Conservation (phyloP, 2,329 filamentous ascomycete species). For the Venturia carpophila region DNA sequence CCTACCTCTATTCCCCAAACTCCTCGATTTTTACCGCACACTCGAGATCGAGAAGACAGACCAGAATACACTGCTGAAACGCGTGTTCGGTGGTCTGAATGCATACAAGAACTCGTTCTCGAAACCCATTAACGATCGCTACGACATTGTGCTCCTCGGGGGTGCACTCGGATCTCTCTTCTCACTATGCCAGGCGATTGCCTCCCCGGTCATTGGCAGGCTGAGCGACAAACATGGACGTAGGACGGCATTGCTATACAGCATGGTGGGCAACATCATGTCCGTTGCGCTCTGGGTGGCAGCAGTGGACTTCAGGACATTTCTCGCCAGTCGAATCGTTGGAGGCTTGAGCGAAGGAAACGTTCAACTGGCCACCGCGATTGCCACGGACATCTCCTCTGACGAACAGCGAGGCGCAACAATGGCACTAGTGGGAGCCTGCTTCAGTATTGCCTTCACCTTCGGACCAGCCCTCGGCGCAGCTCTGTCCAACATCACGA, state of each 20-base stretch:
- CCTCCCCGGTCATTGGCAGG: constrained; percentile 81
- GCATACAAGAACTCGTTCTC: constrained; percentile 91
- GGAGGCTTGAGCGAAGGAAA: constrained; percentile 95
- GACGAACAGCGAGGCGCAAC: constrained; percentile 76
- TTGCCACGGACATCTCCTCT: constrained; percentile 92
- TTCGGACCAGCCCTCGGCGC: constrained; percentile 91
- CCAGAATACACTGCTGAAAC: constrained; percentile 61
- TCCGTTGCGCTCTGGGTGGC: constrained; percentile 92
- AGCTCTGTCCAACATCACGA: constrained; percentile 67
- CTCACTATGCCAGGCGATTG: constrained; percentile 83
- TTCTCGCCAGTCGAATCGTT: constrained; percentile 84
- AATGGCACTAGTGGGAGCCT: constrained; percentile 93
- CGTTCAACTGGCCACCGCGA: constrained; percentile 89
- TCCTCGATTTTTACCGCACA: constrained; percentile 92
- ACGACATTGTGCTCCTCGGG: constrained; percentile 92
- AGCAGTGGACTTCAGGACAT: constrained; percentile 90
- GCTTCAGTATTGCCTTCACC: constrained; percentile 95
- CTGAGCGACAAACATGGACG: constrained; percentile 86
- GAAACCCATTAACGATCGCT: constrained; percentile 86
- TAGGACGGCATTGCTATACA: constrained; percentile 76
- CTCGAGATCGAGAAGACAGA: constrained; percentile 50
- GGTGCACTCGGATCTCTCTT: constrained; percentile 92
- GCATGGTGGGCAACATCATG: constrained; percentile 87
- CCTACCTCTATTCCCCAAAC: constrained; percentile 86
- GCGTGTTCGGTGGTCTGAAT: constrained; percentile 75